These are phyloP conservation scores for Aureobasidium sp. DNA, from an alignment of 2,329 filamentous ascomycete species.

Conservation along the genomic window DNA sequence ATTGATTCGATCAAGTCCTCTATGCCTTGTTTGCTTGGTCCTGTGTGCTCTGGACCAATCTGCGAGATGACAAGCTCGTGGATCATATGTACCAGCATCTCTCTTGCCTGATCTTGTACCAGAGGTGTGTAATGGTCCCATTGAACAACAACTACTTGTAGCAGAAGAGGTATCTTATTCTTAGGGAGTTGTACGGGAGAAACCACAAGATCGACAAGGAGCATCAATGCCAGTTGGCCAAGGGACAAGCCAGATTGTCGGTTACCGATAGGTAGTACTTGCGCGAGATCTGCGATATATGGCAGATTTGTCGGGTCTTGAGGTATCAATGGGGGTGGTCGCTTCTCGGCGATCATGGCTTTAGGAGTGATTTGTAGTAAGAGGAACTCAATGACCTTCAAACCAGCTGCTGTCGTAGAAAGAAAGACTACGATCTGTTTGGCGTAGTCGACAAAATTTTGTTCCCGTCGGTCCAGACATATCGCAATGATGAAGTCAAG, in stretches of 20 bases:
- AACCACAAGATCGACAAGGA: conserved; percentile 93
- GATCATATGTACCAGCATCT: conserved; percentile 96
- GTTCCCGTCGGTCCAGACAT: conserved; percentile 87
- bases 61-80: conserved; percentile 85
- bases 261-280: conserved; percentile 77
- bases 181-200: conserved; percentile 73
- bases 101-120: conserved; percentile 91
- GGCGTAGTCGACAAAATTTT: conserved; percentile 96
- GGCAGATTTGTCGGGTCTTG: conserved; percentile 69
- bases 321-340: conserved; percentile 59
- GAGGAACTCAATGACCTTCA: conserved; percentile 90
- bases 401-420: conserved; percentile 75
- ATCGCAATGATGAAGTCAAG: conserved; percentile 94
- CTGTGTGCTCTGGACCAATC: conserved; percentile 62
- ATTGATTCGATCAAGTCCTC: conserved; percentile 85
- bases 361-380: conserved; percentile 86
- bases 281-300: conserved; percentile 78
- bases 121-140: conserved; percentile 97
- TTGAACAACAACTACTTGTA: conserved; percentile 86
- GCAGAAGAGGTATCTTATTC: conserved; percentile 74
- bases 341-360: conserved; percentile 92
- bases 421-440: conserved; percentile 98
- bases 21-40: conserved; percentile 64
- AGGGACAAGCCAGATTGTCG: conserved; percentile 81
- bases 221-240: conserved; percentile 84